Evolutionary conservation across 768 basidiomycete genomes (phyloP).

Genomic region (Hygrophoropsis aurantiaca): DNA sequence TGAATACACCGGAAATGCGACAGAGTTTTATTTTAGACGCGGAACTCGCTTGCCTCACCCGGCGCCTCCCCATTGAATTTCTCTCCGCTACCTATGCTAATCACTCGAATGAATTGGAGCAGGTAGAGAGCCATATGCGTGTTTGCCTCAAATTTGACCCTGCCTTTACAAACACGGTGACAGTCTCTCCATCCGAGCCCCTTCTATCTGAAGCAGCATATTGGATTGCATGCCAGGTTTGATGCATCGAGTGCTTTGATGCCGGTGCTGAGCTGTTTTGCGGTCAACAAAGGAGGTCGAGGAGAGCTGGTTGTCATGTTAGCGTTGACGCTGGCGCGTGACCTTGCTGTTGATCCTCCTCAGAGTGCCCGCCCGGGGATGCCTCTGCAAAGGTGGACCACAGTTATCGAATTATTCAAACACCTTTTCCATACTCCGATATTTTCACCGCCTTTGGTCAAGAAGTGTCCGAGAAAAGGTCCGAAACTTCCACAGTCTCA

Average conservation of each 20-base stretch:
- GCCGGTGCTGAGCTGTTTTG: slow-evolving; percentile 2
- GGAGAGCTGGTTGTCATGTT: slow-evolving; percentile 21
- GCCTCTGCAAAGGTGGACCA: background rate
- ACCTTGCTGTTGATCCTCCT: slow-evolving; percentile 13
- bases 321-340: slow-evolving; percentile 20
- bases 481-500: too few species aligned
- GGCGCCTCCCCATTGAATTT: slow-evolving; percentile 30
- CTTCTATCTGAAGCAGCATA: slow-evolving; percentile 28
- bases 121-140: slow-evolving; percentile 33
- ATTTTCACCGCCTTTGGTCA: too few species aligned
- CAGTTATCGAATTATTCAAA: background rate
- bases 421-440: too few species aligned
- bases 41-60: slow-evolving; percentile 20
- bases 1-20: too few species aligned
- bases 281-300: slow-evolving; percentile 19
- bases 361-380: background rate
- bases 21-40: slow-evolving; percentile 2
- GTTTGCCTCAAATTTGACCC: slow-evolving; percentile 17
- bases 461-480: too few species aligned
- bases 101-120: slow-evolving; percentile 16
- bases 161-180: slow-evolving; percentile 18
- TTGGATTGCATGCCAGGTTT: slow-evolving; percentile 1
- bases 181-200: slow-evolving; percentile 26
- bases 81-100: slow-evolving; percentile 13
- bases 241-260: background rate